Base-by-base conservation (phyloP, 1,284 basidiomycete species). In the Cystobasidium pallidum region DNA sequence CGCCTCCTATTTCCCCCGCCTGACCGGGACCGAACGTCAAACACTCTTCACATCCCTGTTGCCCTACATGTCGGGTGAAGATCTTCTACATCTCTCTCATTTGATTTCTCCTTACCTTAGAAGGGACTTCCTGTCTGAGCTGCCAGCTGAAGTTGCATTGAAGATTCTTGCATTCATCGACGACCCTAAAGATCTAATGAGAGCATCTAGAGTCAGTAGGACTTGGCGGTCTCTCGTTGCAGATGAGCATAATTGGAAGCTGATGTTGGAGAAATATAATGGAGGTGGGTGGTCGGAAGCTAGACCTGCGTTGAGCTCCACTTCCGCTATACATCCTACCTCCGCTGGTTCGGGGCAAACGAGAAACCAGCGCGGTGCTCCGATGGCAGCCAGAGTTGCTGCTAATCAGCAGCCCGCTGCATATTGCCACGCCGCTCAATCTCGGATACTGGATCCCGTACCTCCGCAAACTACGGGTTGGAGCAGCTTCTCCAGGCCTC, bases 231-330 rank as follows among this genome's bases (percentile, higher is more conserved):
- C 82, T 11, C 85, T 98, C 3, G 85, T 90, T n/a, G 84, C 86
- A 68, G 93, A 95, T 78, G 92, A 96, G 76, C 85, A 84, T 73
- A 84, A 92, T 2, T 98, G 94, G 95, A 88, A 87, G 80, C 80
- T 85, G 26, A 88, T 96, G 87, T 93, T 91, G 78, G 82, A 84
- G 52, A 78, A 83, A 28, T 11, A 85, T 87, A 76, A 85, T 85
- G 2, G 90, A 88, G 78, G 82, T 75, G 17, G 72, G 70, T 54
- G 58, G 73, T 39, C 65, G 55, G 26, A 66, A 51, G 32, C 70
- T 21, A 39, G 54, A 24, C 21, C 59, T 55, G 47, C 63, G 3
- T 1, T 30, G 4, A 13, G 63, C n/a, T 61, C 61, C 19, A 34
- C 61, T 47, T 30, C 61, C 15, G 4, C 43, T 17, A 45, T 8